Evolutionary conservation across 2,329 filamentous ascomycete genomes (phyloP), one percentile per base, ranked within the genome.

Genomic region (Peltaster fructicola): DNA sequence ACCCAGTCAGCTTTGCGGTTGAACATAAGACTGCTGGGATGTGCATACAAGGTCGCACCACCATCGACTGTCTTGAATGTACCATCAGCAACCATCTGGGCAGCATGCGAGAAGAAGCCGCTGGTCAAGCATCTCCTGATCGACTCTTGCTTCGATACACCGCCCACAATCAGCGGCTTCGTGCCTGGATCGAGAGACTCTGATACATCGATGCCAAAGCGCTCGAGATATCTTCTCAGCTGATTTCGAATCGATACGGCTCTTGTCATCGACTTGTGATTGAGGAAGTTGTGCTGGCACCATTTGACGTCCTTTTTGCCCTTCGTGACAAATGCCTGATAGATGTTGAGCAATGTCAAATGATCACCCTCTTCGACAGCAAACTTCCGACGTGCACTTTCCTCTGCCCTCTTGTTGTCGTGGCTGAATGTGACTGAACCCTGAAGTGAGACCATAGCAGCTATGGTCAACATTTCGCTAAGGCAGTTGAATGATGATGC

Each of bases 1-100:
- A 95, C 82, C 82, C 85, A 95, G 35, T 93, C 82, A 7, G 81
- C 81, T 56, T 90, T 93, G 29, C 84, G 72, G 50, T 92, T 91
- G 59, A 95, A 95, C 71, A 95, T 81, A 38, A 95, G 55, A 18
- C 78, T 90, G 44, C 71, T 91, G 1, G 88, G 88, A 52, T 98
- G 88, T 12, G 82, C 81, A 56, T 91, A 68, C 26, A 95, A 58
- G 4, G 71, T 66, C 24, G 74, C 75, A 18, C 70, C 71, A 15
- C 81, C 81, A 32, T 73, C 73, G n/a, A 92, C 73, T 24, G 80
- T 85, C 38, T 68, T 70, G 48, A 92, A 93, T 4, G 70, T 84
- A 8, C 88, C 88, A 56, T 95, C 85, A 0, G 79, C 65, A 50
- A 90, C 80, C 84, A 95, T 93, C 44, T 73, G 72, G 21, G 88